Percentiles rank a stretch among this genome's conserved stretches.
Conservation (phyloP, 805 yeast species). For the Starmerella gropengiesseri region DNA sequence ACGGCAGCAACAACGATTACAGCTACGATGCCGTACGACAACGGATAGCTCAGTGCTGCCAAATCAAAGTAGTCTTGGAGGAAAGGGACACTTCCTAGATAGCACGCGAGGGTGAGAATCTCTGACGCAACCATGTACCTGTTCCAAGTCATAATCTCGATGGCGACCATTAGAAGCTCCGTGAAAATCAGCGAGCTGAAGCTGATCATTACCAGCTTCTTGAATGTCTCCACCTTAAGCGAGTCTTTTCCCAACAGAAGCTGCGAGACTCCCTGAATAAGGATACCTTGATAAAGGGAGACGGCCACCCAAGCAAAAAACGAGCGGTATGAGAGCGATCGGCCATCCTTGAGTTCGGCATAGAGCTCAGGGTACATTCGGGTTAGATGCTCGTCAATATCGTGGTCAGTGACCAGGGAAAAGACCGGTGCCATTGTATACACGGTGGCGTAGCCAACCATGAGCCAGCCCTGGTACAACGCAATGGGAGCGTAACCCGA, state of each 20-base stretch:
- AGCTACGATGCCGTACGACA: slow-evolving; percentile 58
- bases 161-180: slow-evolving; percentile 86
- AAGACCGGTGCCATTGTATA: slow-evolving; percentile 99
- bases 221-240: slow-evolving; percentile 42
- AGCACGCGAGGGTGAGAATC: slow-evolving; percentile 54
- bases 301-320: slow-evolving; percentile 86
- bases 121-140: slow-evolving; percentile 63
- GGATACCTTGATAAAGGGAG: slow-evolving; percentile 81
- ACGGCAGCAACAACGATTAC: slow-evolving; percentile 59
- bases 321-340: slow-evolving; percentile 72
- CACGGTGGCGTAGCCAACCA: slow-evolving; percentile 96
- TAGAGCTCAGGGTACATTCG: slow-evolving; percentile 88
- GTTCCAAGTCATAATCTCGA: slow-evolving; percentile 89
- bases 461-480: slow-evolving; percentile 86
- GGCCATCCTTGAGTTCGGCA: slow-evolving; percentile 81
- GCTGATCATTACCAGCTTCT: slow-evolving; percentile 72
- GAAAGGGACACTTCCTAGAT: slow-evolving; percentile 69
- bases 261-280: slow-evolving; percentile 77
- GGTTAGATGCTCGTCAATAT: slow-evolving; percentile 80
- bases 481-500: slow-evolving; percentile 90
- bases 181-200: slow-evolving; percentile 71
- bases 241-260: slow-evolving; percentile 44
- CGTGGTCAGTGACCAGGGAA: slow-evolving; percentile 80
- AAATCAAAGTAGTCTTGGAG: slow-evolving; percentile 79
- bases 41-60: slow-evolving; percentile 43